Percentiles rank a stretch among this genome's conserved stretches.
Conservation (phyloP, 106 monocot species). For the Agapanthus africanus region DNA sequence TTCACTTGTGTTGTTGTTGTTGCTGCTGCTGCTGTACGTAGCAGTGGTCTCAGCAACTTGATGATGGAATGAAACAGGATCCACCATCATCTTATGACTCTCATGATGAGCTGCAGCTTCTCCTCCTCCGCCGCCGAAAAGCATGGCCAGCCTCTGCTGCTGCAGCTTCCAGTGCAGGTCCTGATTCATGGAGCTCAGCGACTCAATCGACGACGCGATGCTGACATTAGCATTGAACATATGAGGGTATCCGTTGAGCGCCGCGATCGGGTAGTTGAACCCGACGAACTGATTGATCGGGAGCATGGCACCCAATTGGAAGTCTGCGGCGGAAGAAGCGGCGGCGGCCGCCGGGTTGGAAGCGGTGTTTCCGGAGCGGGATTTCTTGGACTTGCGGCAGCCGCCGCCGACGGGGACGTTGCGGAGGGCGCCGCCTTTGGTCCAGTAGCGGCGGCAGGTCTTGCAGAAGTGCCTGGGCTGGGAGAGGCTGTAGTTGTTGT, state of each 20-base stretch:
- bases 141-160: constrained; percentile 43
- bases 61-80: too few relatives aligned
- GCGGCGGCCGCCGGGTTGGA: constrained; percentile 1
- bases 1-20: too few relatives aligned
- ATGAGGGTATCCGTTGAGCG: not conserved
- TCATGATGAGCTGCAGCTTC: too few relatives aligned
- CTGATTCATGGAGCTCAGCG: constrained; percentile 55
- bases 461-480: constrained; percentile 63
- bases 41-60: too few relatives aligned
- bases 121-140: too few relatives aligned
- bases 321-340: not conserved
- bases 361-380: constrained; percentile 11
- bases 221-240: not conserved
- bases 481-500: constrained; percentile 65
- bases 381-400: constrained; percentile 39
- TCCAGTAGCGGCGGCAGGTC: constrained; percentile 54
- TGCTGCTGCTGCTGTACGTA: too few relatives aligned
- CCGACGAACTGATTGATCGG: constrained; percentile 10
- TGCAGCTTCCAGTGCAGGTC: constrained; percentile 59
- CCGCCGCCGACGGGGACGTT: constrained; percentile 55
- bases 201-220: constrained; percentile 43
- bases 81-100: too few relatives aligned
- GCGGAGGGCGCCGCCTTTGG: constrained; percentile 50
- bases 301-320: constrained; percentile 10
- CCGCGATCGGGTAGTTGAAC: not conserved